These are phyloP conservation scores for Xylariaceae sp. DNA, from an alignment of 2,329 filamentous ascomycete species.

Conservation along the genomic window DNA sequence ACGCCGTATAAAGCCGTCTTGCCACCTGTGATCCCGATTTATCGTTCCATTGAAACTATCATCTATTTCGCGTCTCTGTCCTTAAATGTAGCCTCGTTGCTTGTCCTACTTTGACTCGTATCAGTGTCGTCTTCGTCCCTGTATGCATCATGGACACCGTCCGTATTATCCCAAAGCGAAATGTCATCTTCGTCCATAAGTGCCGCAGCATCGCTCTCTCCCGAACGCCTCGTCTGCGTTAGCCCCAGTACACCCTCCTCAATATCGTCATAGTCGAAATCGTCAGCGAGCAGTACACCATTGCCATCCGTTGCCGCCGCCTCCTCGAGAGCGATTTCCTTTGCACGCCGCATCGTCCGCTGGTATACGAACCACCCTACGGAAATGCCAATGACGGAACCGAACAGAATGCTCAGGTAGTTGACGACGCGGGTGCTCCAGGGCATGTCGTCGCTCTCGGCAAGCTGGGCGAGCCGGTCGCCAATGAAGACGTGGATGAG, in stretches of 20 bases:
- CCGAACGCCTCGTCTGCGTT: conserved; percentile 34
- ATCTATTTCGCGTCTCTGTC: conserved; percentile 11
- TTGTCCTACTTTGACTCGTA: background rate
- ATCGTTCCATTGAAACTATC: background rate
- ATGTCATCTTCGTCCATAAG: conserved; percentile 67
- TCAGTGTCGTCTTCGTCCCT: conserved; percentile 26
- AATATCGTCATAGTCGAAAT: conserved; percentile 50
- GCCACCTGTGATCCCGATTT: conserved; percentile 1
- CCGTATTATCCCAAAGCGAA: conserved; percentile 58
- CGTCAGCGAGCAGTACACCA: conserved; percentile 9
- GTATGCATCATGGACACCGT: conserved; percentile 17
- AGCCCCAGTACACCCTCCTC: conserved; percentile 49
- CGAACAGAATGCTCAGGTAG: conserved; percentile 79
- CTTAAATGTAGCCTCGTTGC: background rate
- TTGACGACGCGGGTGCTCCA: conserved; percentile 79
- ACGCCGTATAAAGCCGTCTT: conserved; percentile 11
- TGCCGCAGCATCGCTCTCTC: conserved; percentile 57
- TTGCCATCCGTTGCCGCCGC: conserved; percentile 11
- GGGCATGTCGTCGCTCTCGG: conserved; percentile 87
- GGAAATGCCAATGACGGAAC: conserved; percentile 71
- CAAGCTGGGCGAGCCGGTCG: conserved; percentile 78
- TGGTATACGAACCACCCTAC: conserved; percentile 89
- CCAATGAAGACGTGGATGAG: conserved; percentile 94
- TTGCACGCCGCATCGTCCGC: conserved; percentile 68
- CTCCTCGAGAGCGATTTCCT: conserved; percentile 60